Percentiles rank a stretch among this genome's conserved stretches.
Evolutionary conservation across 768 basidiomycete genomes (phyloP).

Genomic region (Boletus subparvulus): DNA sequence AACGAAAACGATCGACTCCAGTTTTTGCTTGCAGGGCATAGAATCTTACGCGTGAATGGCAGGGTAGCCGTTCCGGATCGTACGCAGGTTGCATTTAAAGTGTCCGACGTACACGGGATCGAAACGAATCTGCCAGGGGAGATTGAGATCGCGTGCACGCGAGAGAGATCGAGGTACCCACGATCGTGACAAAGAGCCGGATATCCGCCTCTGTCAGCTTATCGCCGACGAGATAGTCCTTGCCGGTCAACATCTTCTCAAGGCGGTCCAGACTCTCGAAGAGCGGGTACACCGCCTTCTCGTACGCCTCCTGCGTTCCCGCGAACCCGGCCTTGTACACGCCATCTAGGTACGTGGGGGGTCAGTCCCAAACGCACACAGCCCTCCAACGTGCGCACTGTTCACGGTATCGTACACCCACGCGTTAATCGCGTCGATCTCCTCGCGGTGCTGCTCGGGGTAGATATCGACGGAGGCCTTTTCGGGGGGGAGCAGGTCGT

Average conservation of each 20-base stretch:
- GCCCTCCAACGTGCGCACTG: slow-evolving; percentile 46
- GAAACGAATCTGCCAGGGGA: slow-evolving; percentile 64
- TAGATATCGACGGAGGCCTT: slow-evolving; percentile 73
- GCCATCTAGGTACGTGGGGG: slow-evolving; percentile 51
- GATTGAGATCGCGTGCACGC: background rate
- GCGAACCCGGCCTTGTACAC: slow-evolving; percentile 93
- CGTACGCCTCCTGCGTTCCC: slow-evolving; percentile 75
- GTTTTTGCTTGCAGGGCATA: background rate
- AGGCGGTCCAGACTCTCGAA: slow-evolving; percentile 79
- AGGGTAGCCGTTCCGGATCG: slow-evolving; percentile 86
- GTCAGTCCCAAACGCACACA: background rate
- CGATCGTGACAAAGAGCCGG: slow-evolving; percentile 91
- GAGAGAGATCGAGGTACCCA: slow-evolving; percentile 35
- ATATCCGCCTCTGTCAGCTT: slow-evolving; percentile 81
- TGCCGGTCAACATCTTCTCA: slow-evolving; percentile 73
- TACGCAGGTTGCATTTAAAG: slow-evolving; percentile 92
- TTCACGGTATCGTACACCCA: slow-evolving; percentile 88
- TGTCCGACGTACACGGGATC: slow-evolving; percentile 88
- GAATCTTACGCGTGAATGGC: slow-evolving; percentile 56
- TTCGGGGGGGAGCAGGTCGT: slow-evolving; percentile 64
- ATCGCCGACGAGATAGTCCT: slow-evolving; percentile 83
- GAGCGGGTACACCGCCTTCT: slow-evolving; percentile 67
- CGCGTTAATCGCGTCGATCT: slow-evolving; percentile 83
- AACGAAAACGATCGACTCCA: background rate
- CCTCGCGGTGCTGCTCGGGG: slow-evolving; percentile 62